Base-by-base conservation (phyloP, 2,329 filamentous ascomycete genomes). In the Fusarium sp. region DNA sequence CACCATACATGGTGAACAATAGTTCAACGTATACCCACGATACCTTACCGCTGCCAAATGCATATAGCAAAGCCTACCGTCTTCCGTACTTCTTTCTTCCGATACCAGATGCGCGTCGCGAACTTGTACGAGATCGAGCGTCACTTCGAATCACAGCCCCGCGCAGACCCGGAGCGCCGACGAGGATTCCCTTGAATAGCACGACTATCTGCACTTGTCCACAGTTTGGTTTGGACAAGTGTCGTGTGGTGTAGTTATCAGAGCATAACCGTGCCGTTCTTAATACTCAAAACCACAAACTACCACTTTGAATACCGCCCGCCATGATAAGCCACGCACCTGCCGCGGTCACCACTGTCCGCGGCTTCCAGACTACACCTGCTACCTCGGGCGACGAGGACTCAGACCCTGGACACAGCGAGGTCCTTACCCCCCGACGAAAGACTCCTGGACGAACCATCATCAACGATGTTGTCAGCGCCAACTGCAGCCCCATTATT, bases 401-500 rank as follows among this genome's bases (percentile, higher is more conserved):
- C 65, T 87, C 85, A 49, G 86, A 88, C 74, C 78, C 80, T 69
- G 82, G 80, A 16, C 60, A 71, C 67, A 78, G 75, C 72, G 77
- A 79, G 53, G 81, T 79, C 9, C 79, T 79, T 38, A 83, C 80
- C 5, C 79, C 80, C 44, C 76, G 77, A 67, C 78, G 72, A 54
- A 78, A 75, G 67, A 60, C 61, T 13, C 80, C 76, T 69, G 80
- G 80, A 53, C 82, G 80, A 38, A 71, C 77, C 55, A 80, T 80
- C 42, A 77, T 88, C 52, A 80, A 87, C 75, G 86, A 89, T 77
- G 83, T 88, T 16, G 84, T 89, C 70, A 89, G 86, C 77, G 85
- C 85, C 57, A 83, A 92, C 78, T 89, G 88, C 79, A 90, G 88
- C 77, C 89, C 89, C 9, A 76, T 83, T 53, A 77, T 91, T 65